Conservation (phyloP, 2,329 filamentous ascomycete species). For the Aspergillus udagawae region DNA sequence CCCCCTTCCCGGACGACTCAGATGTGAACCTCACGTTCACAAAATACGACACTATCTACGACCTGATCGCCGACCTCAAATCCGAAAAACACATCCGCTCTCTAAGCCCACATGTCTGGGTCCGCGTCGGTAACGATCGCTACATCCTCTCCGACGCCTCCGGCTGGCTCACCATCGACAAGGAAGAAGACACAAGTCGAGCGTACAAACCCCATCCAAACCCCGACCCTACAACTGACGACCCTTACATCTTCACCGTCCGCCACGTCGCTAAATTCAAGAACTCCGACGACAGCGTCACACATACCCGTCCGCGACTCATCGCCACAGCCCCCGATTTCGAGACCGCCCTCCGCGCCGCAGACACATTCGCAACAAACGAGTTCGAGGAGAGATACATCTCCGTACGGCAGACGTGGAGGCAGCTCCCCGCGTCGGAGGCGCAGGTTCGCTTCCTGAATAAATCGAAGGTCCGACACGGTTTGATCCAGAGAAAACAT, state of each 20-base stretch:
- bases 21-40: constrained; percentile 67
- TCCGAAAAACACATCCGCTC: constrained; percentile 73
- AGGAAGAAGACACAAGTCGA: constrained; percentile 9
- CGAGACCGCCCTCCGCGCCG: constrained; percentile 72
- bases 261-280: constrained; percentile 30
- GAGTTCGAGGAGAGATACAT: constrained; percentile 68
- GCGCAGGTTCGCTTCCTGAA: constrained; percentile 46
- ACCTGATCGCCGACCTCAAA: constrained; percentile 78
- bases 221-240: neutral
- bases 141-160: constrained; percentile 67
- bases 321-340: constrained; percentile 66
- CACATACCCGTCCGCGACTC: constrained; percentile 65
- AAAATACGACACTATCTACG: constrained; percentile 87
- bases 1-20: neutral
- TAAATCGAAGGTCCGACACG: constrained; percentile 25
- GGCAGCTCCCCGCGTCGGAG: constrained; percentile 57
- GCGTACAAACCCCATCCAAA: neutral
- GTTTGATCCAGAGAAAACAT: constrained; percentile 29
- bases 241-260: constrained; percentile 26
- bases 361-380: constrained; percentile 72
- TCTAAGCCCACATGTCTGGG: constrained; percentile 76
- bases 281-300: constrained; percentile 37
- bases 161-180: constrained; percentile 57
- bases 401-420: constrained; percentile 64
- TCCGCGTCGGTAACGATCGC: constrained; percentile 65